Percentiles rank a stretch among this genome's conserved stretches.
phyloP scores from a whole-genome alignment of 371 early-diverging fungal species.

The Syncephalastrum racemosum region DNA sequence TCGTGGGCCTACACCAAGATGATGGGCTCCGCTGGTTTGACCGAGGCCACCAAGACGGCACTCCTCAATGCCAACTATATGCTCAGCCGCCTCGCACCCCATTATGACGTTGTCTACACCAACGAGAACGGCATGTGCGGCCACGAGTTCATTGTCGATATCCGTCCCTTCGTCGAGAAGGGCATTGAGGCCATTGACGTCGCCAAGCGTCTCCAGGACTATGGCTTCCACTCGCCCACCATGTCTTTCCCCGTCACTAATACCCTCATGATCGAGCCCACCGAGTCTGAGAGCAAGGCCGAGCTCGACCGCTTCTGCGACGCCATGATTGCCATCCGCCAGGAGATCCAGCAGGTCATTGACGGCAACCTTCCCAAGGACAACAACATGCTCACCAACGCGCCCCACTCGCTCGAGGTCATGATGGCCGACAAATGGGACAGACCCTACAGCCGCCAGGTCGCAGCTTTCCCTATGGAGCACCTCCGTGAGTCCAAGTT shows the following conservation, averaged over 20 bases:
- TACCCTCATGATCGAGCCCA: slow-evolving; percentile 99
- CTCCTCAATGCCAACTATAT: slow-evolving; percentile 98
- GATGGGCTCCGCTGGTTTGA: slow-evolving; percentile 91
- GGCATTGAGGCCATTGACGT: slow-evolving; percentile 93
- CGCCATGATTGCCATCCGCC: slow-evolving; percentile 93
- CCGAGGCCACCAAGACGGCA: slow-evolving; percentile 83
- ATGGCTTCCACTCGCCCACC: slow-evolving; percentile 97
- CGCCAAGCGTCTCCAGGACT: slow-evolving; percentile 97
- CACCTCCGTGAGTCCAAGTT: slow-evolving; percentile 86
- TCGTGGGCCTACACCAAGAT: slow-evolving; percentile 97
- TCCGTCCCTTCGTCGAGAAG: slow-evolving; percentile 79
- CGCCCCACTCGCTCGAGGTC: slow-evolving; percentile 85
- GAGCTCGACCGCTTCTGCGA: slow-evolving; percentile 97
- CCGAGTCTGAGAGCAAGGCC: slow-evolving; percentile 90
- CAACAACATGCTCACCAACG: slow-evolving; percentile 83
- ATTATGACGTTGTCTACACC: slow-evolving; percentile 89
- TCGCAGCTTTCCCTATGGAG: slow-evolving; percentile 91
- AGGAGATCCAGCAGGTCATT: slow-evolving; percentile 87
- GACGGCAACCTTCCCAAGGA: slow-evolving; percentile 78
- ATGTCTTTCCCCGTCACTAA: slow-evolving; percentile 98
- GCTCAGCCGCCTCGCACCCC: slow-evolving; percentile 81
- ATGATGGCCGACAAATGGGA: slow-evolving; percentile 82
- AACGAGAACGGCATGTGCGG: slow-evolving; percentile 94
- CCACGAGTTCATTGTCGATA: slow-evolving; percentile 97
- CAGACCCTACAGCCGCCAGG: slow-evolving; percentile 78